Evolutionary conservation across 805 yeast species (phyloP), one percentile per base, ranked within the genome.

Genomic region (Metschnikowia lochheadii): DNA sequence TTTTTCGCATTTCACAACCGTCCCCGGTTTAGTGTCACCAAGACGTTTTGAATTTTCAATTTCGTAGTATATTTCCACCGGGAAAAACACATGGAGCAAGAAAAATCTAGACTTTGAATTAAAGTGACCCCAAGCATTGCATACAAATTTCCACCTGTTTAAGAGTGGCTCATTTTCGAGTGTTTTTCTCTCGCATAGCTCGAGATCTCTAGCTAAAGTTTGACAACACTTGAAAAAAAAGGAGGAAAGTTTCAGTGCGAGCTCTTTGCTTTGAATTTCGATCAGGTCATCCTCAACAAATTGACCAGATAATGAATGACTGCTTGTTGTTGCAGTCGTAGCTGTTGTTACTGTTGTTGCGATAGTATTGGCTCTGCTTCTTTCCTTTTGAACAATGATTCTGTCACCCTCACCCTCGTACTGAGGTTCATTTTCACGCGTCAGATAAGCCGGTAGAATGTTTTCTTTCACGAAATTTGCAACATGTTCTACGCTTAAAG

Each of bases 41-140:
- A 26, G 32, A 13, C 44, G 32, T 33, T 45, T 32, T 14, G 48
- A 41, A 37, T 42, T 34, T 42, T 34, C 35, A 38, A 32, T 31
- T 47, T 49, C 53, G 32, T 51, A 41, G 33, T 46, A 44, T 8
- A 40, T 37, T 33, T 55, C 55, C 17, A 54, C 42, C 8, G 40
- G 55, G 14, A 36, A 48, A n/a, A 55, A 49, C 10, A 46, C 37
- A 14, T 53, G 52, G 31, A 51, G 40, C 29, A 56, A 29, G 17
- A 23, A 44, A 29, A 51, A 56, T 3, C 59, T 44, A 6, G 52
- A 46, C 29, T 45, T 48, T 14, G 50, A 29, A 40, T 54, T 56
- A 32, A 54, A 56, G n/a, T 49, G 49, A 10, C n/a, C 11, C 57
- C 59, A 56, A 3, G 51, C 49, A 8, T 40, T 35, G 26, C 43